These are phyloP conservation scores for Ustilaginoidea virens DNA, from an alignment of 2,329 filamentous ascomycete species.

Conservation along the genomic window DNA sequence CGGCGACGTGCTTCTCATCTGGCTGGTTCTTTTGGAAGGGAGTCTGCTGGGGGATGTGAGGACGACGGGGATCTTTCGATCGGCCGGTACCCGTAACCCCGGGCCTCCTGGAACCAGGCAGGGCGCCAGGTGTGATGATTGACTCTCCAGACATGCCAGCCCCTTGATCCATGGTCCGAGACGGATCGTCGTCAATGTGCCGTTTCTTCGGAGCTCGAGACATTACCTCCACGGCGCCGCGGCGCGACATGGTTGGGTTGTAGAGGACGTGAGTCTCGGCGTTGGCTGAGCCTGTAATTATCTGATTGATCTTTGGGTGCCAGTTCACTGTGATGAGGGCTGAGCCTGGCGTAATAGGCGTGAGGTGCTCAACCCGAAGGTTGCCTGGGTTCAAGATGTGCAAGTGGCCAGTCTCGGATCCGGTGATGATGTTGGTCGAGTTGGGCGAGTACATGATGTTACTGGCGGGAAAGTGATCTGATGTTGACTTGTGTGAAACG, in stretches of 20 bases:
- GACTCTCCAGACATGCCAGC: constrained; percentile 71
- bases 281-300: constrained; percentile 85
- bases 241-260: constrained; percentile 66
- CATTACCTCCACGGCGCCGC: constrained; percentile 79
- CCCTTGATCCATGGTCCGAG: constrained; percentile 69
- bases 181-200: constrained; percentile 86
- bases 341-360: constrained; percentile 73
- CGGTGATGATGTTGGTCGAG: constrained; percentile 72
- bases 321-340: constrained; percentile 75
- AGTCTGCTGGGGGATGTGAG: constrained; percentile 71
- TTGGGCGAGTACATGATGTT: constrained; percentile 85
- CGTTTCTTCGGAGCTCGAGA: constrained; percentile 86
- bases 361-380: constrained; percentile 67
- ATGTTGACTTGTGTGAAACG: constrained; percentile 65
- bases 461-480: constrained; percentile 65
- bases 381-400: constrained; percentile 92
- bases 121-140: constrained; percentile 54
- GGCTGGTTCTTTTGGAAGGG: constrained; percentile 85
- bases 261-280: constrained; percentile 82
- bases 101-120: constrained; percentile 35
- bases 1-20: constrained; percentile 75
- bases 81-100: constrained; percentile 67
- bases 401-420: constrained; percentile 70
- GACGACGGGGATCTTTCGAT: constrained; percentile 63
- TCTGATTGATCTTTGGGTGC: constrained; percentile 93